Evolutionary conservation across 2,329 filamentous ascomycete genomes (phyloP).

Genomic region (Berkeleyomyces basicola): DNA sequence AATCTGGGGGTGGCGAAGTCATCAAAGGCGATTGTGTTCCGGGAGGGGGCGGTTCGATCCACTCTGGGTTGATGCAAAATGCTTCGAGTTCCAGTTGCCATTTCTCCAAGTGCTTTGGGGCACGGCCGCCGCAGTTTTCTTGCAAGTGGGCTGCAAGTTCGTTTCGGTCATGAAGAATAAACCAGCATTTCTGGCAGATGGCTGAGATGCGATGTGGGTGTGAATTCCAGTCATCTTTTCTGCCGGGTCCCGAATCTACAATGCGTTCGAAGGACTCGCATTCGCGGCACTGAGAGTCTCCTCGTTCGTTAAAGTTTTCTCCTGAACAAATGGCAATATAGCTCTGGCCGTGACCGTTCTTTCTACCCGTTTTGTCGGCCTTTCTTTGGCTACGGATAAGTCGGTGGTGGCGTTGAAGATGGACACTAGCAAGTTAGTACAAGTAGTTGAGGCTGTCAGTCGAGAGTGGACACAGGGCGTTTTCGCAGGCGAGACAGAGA

Average conservation of each 20-base stretch:
- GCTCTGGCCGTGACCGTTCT: slow-evolving; percentile 12
- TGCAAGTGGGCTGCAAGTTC: slow-evolving; percentile 7
- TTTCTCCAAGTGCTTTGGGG: slow-evolving; percentile 12
- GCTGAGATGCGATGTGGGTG: slow-evolving; percentile 10
- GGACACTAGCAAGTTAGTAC: slow-evolving; percentile 4
- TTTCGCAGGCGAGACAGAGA: background rate
- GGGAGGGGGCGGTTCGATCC: slow-evolving; percentile 5
- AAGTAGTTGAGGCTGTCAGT: background rate
- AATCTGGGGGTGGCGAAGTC: slow-evolving; percentile 1
- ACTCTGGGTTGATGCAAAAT: slow-evolving; percentile 10
- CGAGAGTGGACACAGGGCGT: background rate
- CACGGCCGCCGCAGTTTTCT: slow-evolving; percentile 8
- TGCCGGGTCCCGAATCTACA: background rate
- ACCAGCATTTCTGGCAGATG: slow-evolving; percentile 13
- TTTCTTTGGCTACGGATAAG: slow-evolving; percentile 11
- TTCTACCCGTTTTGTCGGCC: slow-evolving; percentile 11
- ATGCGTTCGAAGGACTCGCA: slow-evolving; percentile 10
- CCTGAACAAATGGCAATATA: slow-evolving; percentile 13
- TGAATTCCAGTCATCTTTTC: background rate
- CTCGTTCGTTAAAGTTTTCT: slow-evolving; percentile 12
- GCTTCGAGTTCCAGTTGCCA: slow-evolving; percentile 11
- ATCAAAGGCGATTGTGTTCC: background rate
- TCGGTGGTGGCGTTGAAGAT: slow-evolving; percentile 12
- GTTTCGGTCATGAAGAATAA: slow-evolving; percentile 5
- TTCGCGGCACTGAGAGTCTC: slow-evolving; percentile 12